These are phyloP conservation scores for Dianthus caryophyllus DNA, from an alignment of 148 eudicot genomes.

Conservation along the genomic window DNA sequence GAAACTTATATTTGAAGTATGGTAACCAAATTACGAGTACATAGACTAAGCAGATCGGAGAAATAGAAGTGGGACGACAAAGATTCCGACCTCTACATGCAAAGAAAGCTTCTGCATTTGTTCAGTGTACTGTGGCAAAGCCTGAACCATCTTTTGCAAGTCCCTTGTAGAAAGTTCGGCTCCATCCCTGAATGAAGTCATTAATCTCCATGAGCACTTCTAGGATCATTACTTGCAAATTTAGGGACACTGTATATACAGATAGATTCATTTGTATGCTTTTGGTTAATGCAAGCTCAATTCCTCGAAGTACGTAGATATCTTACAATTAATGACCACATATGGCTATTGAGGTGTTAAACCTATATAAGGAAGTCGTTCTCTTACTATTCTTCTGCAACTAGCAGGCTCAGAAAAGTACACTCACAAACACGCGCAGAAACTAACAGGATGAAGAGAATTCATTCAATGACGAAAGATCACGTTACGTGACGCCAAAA, in stretches of 20 bases:
- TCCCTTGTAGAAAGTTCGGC: conserved; percentile 83
- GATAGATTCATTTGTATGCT: background rate
- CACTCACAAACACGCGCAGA: background rate
- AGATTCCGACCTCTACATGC: conserved; percentile 75
- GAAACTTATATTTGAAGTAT: background rate
- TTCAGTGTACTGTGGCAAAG: conserved; percentile 93
- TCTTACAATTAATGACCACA: background rate
- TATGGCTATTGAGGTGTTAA: background rate
- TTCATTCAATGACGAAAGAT: background rate
- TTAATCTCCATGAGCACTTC: conserved; percentile 15
- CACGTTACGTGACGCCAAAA: background rate
- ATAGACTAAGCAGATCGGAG: background rate
- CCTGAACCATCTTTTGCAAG: conserved; percentile 97
- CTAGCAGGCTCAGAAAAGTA: background rate
- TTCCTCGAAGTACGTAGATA: background rate
- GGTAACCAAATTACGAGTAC: background rate
- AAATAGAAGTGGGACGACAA: background rate
- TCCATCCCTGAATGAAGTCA: conserved; percentile 64
- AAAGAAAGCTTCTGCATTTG: conserved; percentile 84
- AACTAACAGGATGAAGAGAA: background rate
- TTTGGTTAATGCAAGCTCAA: background rate
- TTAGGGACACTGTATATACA: background rate
- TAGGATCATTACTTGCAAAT: background rate
- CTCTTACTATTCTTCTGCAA: background rate
- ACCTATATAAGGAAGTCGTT: background rate